Evolutionary conservation across 2,329 filamentous ascomycete species (phyloP), one percentile per base, ranked within the genome.

Genomic region (Bipolaris gigantea): DNA sequence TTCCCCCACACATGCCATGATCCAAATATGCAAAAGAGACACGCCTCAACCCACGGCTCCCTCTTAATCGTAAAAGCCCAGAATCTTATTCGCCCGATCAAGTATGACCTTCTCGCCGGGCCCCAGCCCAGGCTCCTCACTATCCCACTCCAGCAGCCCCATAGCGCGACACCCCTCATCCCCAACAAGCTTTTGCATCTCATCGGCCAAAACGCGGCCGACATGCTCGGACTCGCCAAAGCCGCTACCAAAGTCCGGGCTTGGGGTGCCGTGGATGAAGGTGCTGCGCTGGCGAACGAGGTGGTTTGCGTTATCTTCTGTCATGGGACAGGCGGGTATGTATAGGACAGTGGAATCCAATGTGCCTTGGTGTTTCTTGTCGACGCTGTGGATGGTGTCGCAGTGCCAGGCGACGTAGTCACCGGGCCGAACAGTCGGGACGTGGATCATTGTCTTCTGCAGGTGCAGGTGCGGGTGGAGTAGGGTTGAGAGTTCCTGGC

Each of bases 341-440:
- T 97, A 97, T 55, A 97, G 68, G 0, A 96, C 92, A 63, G 87
- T 92, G 0, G 89, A 91, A 72, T 97, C 92, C 0, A 78, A 74
- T 1, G 76, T 79, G 1, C 92, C 93, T 1, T 74, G 74, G 70
- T 97, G 92, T 1, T 86, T 79, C 61, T 85, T 87, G 75, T 97
- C 92, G 0, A 97, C 92, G 0, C 90, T 85, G 70, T 96, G 92
- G 44, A 95, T 88, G 11, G 80, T 77, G 56, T 92, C 89, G 71
- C 89, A 93, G 71, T 95, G 90, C 90, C 90, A 83, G 63, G 85
- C 79, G 2, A 95, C 86, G 64, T 86, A 91, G 69, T 92, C 89
- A 1, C 89, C 89, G 0, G 89, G 89, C 40, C 79, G 77, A 7
- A 92, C 87, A 7, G 76, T 74, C 0, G 89, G 89, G 5, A 90